phyloP scores from a whole-genome alignment of 192 early-diverging fungal genomes.

The Linnemannia hyalina region DNA sequence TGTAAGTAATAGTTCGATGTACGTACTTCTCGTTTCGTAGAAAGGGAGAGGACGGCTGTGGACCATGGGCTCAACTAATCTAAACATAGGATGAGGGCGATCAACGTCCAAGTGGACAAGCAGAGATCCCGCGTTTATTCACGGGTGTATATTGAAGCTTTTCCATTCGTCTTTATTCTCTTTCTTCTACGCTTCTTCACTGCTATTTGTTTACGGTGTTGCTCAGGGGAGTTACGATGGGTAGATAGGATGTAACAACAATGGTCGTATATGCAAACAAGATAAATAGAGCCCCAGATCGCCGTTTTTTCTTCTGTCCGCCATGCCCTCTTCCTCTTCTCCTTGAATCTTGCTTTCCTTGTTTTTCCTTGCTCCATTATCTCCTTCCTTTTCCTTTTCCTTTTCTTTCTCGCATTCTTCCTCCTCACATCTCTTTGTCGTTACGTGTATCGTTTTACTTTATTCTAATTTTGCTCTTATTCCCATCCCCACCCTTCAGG shows the following conservation, averaged over 20 bases:
- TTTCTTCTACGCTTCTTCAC: not conserved
- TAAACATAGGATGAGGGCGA: not conserved
- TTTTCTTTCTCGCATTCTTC: not conserved
- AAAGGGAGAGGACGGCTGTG: not conserved
- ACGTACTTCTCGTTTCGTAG: not conserved
- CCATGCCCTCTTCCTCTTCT: not conserved
- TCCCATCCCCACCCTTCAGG: not conserved
- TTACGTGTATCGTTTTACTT: not conserved
- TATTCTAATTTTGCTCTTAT: not conserved
- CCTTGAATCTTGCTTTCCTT: not conserved
- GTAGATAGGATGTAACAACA: not conserved
- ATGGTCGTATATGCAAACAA: not conserved
- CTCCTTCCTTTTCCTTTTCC: not conserved
- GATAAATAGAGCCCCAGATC: not conserved
- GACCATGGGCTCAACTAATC: too few species aligned
- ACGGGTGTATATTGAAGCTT: not conserved
- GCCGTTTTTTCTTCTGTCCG: not conserved
- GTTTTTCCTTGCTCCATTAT: not conserved
- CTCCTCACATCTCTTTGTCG: not conserved
- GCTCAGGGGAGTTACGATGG: not conserved
- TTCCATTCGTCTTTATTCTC: too few species aligned
- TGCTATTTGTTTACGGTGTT: not conserved
- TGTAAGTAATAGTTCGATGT: too few species aligned
- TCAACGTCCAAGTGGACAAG: not conserved
- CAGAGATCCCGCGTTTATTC: not conserved